Evolutionary conservation across 176 grass and related monocot genomes (phyloP).

Genomic region (Microstegium vimineum): DNA sequence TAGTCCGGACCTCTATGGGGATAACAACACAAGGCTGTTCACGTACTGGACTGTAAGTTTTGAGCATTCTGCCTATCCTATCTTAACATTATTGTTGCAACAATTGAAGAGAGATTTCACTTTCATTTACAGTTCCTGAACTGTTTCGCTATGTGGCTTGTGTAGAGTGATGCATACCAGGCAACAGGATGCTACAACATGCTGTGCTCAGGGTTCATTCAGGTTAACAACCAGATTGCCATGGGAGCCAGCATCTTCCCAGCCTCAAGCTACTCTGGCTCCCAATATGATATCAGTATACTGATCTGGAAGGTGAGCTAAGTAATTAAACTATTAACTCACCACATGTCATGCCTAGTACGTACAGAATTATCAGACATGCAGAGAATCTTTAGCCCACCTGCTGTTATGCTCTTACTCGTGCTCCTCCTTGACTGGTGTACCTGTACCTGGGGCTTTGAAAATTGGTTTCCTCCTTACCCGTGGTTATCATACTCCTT

Average conservation of each 20-base stretch:
- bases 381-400: conserved; percentile 32
- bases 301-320: conserved; percentile 87
- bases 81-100: not conserved
- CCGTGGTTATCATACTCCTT: conserved; percentile 13
- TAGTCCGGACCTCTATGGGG: conserved; percentile 83
- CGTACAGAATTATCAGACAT: conserved; percentile 28
- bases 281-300: conserved; percentile 95
- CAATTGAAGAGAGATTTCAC: not conserved
- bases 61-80: not conserved
- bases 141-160: not conserved
- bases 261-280: conserved; percentile 64
- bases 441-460: not conserved
- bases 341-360: conserved; percentile 31
- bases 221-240: conserved; percentile 83
- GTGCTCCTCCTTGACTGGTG: conserved; percentile 28
- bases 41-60: conserved; percentile 92
- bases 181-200: conserved; percentile 95
- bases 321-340: conserved; percentile 1
- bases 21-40: conserved; percentile 92
- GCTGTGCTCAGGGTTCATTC: conserved; percentile 85
- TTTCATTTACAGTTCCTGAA: not conserved
- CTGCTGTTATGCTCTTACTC: conserved; percentile 44
- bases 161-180: conserved; percentile 87
- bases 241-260: conserved; percentile 88
- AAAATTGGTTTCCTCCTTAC: conserved; percentile 31